Evolutionary conservation across 2,329 filamentous ascomycete genomes (phyloP), one percentile per base, ranked within the genome.

Genomic region (Pseudogymnoascus sp.): DNA sequence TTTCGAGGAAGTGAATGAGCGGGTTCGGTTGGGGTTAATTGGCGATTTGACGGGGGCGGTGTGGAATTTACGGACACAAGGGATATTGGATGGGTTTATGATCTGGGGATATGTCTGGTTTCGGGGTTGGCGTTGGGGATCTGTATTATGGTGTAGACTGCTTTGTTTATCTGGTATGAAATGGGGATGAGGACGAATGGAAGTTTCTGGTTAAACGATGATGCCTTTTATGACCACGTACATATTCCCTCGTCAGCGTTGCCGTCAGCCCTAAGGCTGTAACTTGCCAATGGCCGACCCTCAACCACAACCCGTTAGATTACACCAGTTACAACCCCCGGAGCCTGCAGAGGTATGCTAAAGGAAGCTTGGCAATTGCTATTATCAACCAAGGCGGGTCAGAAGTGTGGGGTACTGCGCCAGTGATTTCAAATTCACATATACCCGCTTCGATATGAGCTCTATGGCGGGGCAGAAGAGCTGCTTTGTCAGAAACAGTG

Each of bases 1-100:
- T 70, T 53, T 53, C 47, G 47, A 53, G 13, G 61, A 53, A 31
- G 35, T 44, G 38, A 38, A n/a, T 4, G 19, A 3, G 19, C 11
- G 37, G 19, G 13, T 53, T 29, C 11, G 14, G 8, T 26, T 16
- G 26, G 26, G 47, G 47, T 33, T 53, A 53, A 53, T 53, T 33
- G 47, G 26, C 47, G 47, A 53, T 53, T 53, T 53, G 47, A 53
- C 16, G 47, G 47, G 47, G 26, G 47, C 7, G 24, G 47, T 53
- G 47, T 53, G 47, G 26, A 53, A 31, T 31, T 53, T 53, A 53
- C n/a, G 47, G 47, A 33, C 26, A 31, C 10, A 5, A 26, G 47
- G 47, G 7, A 53, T 19, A 53, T 53, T 31, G 47, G 47, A 31
- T 31, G 47, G 47, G 26, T 6, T 53, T 53, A 53, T 53, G 47